A percentile compares a stretch with the other conserved stretches of the same genome.
Evolutionary conservation across 2,329 filamentous ascomycete genomes (phyloP).

Genomic region (Tolypocladium paradoxum): DNA sequence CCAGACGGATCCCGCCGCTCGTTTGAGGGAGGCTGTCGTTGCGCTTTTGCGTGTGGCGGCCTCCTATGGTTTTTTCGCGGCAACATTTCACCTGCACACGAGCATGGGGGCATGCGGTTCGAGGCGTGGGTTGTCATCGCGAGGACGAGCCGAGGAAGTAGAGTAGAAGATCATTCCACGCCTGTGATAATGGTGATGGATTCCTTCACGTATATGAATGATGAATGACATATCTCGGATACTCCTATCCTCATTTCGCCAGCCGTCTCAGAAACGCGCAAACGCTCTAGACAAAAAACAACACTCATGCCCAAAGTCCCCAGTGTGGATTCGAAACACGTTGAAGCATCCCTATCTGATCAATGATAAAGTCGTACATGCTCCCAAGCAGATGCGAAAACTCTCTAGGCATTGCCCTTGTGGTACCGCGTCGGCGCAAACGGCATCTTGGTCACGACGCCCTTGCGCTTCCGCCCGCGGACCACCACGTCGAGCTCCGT

Average conservation of each 20-base stretch:
- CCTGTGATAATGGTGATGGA: too few relatives aligned
- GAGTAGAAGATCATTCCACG: neutral
- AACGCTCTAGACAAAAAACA: neutral
- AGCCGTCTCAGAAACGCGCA: neutral
- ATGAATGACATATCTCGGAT: neutral
- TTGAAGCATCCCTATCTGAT: conserved; percentile 8
- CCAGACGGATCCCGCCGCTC: conserved; percentile 27
- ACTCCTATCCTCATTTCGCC: neutral
- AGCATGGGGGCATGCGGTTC: neutral
- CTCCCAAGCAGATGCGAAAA: neutral
- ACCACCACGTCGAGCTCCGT: conserved; percentile 73
- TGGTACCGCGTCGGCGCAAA: conserved; percentile 74
- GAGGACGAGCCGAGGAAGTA: neutral
- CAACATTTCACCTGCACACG: conserved; percentile 18
- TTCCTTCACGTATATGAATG: neutral
- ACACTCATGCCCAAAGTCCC: neutral
- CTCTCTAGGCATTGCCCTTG: conserved; percentile 10
- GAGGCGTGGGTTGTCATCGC: neutral
- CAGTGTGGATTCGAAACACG: conserved; percentile 5
- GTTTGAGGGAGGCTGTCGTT: conserved; percentile 31
- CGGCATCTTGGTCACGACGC: conserved; percentile 76
- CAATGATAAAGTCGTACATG: conserved; percentile 8
- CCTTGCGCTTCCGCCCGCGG: conserved; percentile 64
- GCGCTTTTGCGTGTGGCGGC: conserved; percentile 27
- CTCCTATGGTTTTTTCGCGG: conserved; percentile 33